phyloP scores from a whole-genome alignment of 2,329 filamentous ascomycete species.

The Beauveria sp. region DNA sequence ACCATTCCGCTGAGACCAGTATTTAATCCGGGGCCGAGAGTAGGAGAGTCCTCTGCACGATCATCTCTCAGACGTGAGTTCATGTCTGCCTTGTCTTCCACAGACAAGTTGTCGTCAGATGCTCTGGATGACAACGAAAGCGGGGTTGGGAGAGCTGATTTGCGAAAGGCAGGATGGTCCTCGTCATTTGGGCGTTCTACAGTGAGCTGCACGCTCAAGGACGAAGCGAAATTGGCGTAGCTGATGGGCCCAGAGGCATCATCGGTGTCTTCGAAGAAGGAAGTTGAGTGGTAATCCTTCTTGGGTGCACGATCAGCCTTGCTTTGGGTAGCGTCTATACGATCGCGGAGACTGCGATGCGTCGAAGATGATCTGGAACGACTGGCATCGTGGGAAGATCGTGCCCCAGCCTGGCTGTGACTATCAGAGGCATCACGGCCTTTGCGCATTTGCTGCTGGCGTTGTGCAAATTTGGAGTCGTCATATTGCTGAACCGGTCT shows the following conservation, averaged over 20 bases:
- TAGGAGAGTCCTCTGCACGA: conserved; percentile 62
- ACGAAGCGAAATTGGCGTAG: conserved; percentile 9
- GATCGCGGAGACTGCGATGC: conserved; percentile 29
- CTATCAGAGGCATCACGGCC: conserved; percentile 45
- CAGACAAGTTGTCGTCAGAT: conserved; percentile 23
- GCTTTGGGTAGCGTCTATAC: conserved; percentile 21
- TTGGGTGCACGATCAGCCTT: conserved; percentile 21
- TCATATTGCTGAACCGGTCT: conserved; percentile 73
- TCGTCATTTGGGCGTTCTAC: conserved; percentile 43
- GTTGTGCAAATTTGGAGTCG: conserved; percentile 75
- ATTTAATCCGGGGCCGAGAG: conserved; percentile 60
- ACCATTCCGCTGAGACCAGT: conserved; percentile 72
- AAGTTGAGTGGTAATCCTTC: conserved; percentile 27
- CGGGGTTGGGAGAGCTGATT: conserved; percentile 36
- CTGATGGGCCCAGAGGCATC: conserved; percentile 19
- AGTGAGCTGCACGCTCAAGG: conserved; percentile 18
- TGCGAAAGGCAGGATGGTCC: conserved; percentile 48
- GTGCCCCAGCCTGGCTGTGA: conserved; percentile 43
- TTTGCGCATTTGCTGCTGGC: conserved; percentile 73
- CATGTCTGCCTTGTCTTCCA: conserved; percentile 17
- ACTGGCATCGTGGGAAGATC: conserved; percentile 25
- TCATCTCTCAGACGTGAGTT: conserved; percentile 10
- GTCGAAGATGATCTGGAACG: conserved; percentile 41
- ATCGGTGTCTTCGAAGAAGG: conserved; percentile 40
- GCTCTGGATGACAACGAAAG: conserved; percentile 26